These are phyloP conservation scores for Aspergillus flavus DNA, from an alignment of 2,329 filamentous ascomycete genomes.

Conservation along the genomic window DNA sequence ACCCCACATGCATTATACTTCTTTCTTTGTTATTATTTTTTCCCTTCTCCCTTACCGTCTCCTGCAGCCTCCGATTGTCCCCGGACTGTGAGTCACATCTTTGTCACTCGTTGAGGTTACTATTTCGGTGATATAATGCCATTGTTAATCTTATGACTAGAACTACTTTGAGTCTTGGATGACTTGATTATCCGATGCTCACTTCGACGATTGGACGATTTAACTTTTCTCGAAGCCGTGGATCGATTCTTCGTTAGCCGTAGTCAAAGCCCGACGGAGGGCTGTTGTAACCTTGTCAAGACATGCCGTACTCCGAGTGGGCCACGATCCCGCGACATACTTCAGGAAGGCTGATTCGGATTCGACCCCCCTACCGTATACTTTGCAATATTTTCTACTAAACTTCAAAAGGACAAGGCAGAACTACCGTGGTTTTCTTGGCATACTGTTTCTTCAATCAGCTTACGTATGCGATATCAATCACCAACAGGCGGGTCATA, in stretches of 20 bases:
- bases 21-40: not conserved
- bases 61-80: not conserved
- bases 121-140: not conserved
- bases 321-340: not conserved
- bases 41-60: too few species aligned
- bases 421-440: slow-evolving; percentile 9
- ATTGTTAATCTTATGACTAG: not conserved
- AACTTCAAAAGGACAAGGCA: not conserved
- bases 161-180: not conserved
- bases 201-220: not conserved
- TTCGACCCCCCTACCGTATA: not conserved
- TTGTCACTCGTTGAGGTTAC: not conserved
- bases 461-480: slow-evolving; percentile 16
- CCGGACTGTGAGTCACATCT: not conserved
- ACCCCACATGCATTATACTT: not conserved
- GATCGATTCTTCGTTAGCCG: not conserved
- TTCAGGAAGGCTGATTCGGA: not conserved
- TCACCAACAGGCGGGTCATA: not conserved
- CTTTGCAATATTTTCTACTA: not conserved
- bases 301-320: not conserved
- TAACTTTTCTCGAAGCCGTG: not conserved
- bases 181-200: not conserved
- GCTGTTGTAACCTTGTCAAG: not conserved
- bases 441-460: slow-evolving; percentile 5
- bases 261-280: not conserved